These are phyloP conservation scores for Orbilia oligospora DNA, from an alignment of 2,329 filamentous ascomycete genomes.

Conservation along the genomic window DNA sequence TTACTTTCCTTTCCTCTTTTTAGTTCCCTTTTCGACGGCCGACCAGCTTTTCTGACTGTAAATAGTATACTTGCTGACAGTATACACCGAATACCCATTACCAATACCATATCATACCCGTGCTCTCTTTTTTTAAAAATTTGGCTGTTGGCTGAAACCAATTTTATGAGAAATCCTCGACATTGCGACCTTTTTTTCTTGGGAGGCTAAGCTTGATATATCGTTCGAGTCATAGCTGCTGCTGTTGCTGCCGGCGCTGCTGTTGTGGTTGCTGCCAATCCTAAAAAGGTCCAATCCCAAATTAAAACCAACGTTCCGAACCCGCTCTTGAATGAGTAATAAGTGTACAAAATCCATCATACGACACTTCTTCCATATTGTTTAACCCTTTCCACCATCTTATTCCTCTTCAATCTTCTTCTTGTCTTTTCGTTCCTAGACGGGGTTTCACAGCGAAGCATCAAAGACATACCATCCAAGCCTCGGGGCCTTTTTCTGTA, in stretches of 20 bases:
- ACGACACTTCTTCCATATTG: conserved; percentile 24
- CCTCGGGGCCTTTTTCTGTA: conserved; percentile 19
- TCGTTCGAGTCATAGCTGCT: conserved; percentile 47
- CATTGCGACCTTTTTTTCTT: conserved; percentile 20
- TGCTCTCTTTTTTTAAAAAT: conserved; percentile 7
- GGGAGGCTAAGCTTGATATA: conserved; percentile 51
- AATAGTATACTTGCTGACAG: conserved; percentile 14
- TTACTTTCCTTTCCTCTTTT: conserved; percentile 11
- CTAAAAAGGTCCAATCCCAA: conserved; percentile 19
- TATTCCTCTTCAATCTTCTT: background rate
- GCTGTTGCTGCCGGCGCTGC: background rate
- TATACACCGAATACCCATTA: conserved; percentile 2
- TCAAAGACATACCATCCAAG: conserved; percentile 18
- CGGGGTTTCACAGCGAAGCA: conserved; percentile 5
- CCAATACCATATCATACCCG: background rate
- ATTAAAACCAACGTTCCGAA: conserved; percentile 15
- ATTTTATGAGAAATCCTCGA: conserved; percentile 37
- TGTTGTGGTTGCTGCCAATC: conserved; percentile 12
- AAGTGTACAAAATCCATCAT: conserved; percentile 33
- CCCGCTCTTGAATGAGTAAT: conserved; percentile 31
- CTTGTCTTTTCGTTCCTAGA: conserved; percentile 25
- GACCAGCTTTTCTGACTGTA: conserved; percentile 15
- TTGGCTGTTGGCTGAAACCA: conserved; percentile 51
- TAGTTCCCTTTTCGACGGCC: conserved; percentile 13
- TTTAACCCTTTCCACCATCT: background rate